These are phyloP conservation scores for Straminergon stramineum DNA, from an alignment of 225 moss, liverwort and hornwort species.

Conservation along the genomic window DNA sequence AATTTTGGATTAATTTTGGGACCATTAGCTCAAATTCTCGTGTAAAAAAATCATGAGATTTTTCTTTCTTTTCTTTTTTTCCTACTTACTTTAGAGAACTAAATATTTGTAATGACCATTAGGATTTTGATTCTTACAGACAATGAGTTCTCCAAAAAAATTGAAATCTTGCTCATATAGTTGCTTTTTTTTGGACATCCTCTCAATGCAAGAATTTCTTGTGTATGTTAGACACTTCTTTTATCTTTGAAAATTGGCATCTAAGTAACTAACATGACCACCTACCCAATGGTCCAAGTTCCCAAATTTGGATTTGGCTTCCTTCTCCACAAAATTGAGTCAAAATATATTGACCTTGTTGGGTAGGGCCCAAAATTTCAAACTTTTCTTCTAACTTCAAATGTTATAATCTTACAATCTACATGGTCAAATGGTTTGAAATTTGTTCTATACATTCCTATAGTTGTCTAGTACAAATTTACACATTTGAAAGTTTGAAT, in stretches of 20 bases:
- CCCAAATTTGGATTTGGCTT: not conserved
- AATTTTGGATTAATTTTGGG: not conserved
- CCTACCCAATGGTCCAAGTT: not conserved
- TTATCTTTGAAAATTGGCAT: not conserved
- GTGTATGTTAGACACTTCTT: not conserved
- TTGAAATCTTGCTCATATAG: not conserved
- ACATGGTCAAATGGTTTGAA: not conserved
- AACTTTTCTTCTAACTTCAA: not conserved
- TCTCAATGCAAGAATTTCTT: not conserved
- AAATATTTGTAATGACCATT: accelerated
- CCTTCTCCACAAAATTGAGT: not conserved
- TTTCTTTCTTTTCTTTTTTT: no score
- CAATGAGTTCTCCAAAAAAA: not conserved
- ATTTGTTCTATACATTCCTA: not conserved
- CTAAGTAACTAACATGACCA: not conserved
- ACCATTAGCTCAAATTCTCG: not conserved
- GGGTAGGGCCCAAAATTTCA: accelerated
- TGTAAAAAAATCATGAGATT: not conserved
- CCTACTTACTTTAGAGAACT: not conserved
- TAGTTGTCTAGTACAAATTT: not conserved
- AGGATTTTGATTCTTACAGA: not conserved
- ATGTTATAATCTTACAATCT: not conserved
- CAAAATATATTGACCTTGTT: not conserved
- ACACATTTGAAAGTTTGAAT: not conserved
- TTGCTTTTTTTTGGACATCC: accelerated